Conservation (phyloP, 345 rosid species). For the Camelina hispida region DNA sequence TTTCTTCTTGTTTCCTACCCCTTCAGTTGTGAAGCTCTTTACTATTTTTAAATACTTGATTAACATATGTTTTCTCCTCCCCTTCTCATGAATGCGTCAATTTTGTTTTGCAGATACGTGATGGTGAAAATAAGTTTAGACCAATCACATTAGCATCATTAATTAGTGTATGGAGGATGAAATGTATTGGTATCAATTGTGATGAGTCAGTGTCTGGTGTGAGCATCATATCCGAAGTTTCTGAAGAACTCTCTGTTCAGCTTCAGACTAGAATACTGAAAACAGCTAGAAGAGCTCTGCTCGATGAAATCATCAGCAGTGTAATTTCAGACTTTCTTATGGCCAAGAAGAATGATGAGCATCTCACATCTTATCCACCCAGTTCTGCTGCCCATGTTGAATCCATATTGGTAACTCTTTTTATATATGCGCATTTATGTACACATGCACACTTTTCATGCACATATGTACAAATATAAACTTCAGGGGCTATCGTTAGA, state of each 20-base stretch:
- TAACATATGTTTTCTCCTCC: constrained; percentile 10
- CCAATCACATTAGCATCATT: constrained; percentile 61
- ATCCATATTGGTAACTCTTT: constrained; percentile 32
- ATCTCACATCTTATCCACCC: constrained; percentile 48
- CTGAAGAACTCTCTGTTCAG: constrained; percentile 77
- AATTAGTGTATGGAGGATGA: constrained; percentile 58
- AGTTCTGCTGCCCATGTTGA: constrained; percentile 45
- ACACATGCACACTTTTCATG: constrained; percentile 29
- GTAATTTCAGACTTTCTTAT: constrained; percentile 60
- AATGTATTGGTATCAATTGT: constrained; percentile 41
- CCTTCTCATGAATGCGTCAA: constrained; percentile 4
- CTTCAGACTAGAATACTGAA: constrained; percentile 81
- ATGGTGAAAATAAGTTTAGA: constrained; percentile 57
- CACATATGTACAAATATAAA: background rate
- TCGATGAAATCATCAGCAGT: constrained; percentile 83
- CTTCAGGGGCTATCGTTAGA: constrained; percentile 12
- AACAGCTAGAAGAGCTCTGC: constrained; percentile 73
- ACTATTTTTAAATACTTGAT: constrained; percentile 9
- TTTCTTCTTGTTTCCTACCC: background rate
- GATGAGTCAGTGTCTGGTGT: constrained; percentile 43
- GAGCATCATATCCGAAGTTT: constrained; percentile 58
- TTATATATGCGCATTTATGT: constrained; percentile 45
- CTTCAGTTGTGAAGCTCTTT: constrained; percentile 6
- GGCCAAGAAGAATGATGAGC: constrained; percentile 55
- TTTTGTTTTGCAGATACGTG: constrained; percentile 66